Evolutionary conservation across 116 monocot species (phyloP).

Genomic region (Posidonia oceanica): DNA sequence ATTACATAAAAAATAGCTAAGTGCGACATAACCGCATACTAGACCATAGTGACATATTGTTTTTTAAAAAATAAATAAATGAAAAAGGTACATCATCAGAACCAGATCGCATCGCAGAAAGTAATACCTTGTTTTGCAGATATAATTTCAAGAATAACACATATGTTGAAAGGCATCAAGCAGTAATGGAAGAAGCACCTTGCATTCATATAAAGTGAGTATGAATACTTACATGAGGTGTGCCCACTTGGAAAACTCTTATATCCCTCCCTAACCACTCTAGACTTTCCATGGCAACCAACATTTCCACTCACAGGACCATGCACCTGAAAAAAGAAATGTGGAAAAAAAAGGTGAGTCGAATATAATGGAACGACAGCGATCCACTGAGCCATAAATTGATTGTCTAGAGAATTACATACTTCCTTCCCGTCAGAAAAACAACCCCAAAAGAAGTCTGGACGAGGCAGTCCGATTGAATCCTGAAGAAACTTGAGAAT

Average conservation of each 20-base stretch:
- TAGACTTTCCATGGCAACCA: conserved; percentile 49
- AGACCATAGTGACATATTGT: too few relatives aligned
- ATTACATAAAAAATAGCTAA: too few relatives aligned
- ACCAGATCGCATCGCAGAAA: too few relatives aligned
- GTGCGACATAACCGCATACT: too few relatives aligned
- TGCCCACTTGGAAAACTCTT: conserved; percentile 90
- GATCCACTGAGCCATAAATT: neutral
- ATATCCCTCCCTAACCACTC: conserved; percentile 56
- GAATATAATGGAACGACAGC: neutral
- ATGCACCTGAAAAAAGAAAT: conserved; percentile 23
- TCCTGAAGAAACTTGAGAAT: too few relatives aligned
- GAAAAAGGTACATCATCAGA: too few relatives aligned
- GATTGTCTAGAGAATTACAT: neutral
- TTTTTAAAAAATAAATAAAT: too few relatives aligned
- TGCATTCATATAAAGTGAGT: too few relatives aligned
- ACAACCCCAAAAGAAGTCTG: conserved; percentile 42
- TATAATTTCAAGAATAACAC: too few relatives aligned
- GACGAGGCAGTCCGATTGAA: conserved; percentile 30
- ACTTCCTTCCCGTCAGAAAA: conserved; percentile 35
- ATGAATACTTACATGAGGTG: conserved; percentile 57
- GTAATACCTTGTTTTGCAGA: too few relatives aligned
- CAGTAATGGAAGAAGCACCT: too few relatives aligned
- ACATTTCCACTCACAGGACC: conserved; percentile 49
- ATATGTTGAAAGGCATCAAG: too few relatives aligned
- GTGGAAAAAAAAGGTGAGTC: neutral